Conservation (phyloP, 2,329 filamentous ascomycete genomes). For the Diaporthe vaccinii region DNA sequence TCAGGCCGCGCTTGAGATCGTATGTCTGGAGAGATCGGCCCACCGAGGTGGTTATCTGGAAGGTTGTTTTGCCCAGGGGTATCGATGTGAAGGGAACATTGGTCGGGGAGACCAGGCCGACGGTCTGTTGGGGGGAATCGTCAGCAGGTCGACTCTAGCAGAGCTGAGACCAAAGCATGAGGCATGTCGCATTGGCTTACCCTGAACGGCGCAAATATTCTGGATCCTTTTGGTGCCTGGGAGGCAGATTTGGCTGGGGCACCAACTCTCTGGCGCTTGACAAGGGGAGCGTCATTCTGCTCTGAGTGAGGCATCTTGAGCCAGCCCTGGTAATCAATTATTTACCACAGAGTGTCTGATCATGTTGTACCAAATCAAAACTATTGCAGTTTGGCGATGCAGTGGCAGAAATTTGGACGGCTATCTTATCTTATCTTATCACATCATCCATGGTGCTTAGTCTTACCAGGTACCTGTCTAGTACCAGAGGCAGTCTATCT, state of each 20-base stretch:
- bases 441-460: background rate
- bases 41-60: slow-evolving; percentile 96
- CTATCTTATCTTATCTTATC: slow-evolving; percentile 41
- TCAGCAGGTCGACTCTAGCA: slow-evolving; percentile 7
- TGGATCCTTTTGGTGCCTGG: slow-evolving; percentile 69
- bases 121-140: slow-evolving; percentile 71
- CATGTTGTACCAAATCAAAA: background rate
- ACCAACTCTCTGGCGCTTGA: slow-evolving; percentile 82
- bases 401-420: slow-evolving; percentile 23
- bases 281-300: slow-evolving; percentile 69
- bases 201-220: slow-evolving; percentile 93
- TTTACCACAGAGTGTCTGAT: background rate
- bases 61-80: slow-evolving; percentile 92
- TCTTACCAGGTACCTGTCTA: background rate
- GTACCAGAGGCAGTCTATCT: background rate
- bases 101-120: slow-evolving; percentile 94
- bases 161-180: slow-evolving; percentile 24
- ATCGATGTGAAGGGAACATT: slow-evolving; percentile 90
- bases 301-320: slow-evolving; percentile 70
- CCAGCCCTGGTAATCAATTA: background rate
- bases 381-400: background rate
- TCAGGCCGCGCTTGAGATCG: slow-evolving; percentile 89
- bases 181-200: slow-evolving; percentile 65
- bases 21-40: slow-evolving; percentile 94
- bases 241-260: slow-evolving; percentile 55